A percentile compares a stretch with the other conserved stretches of the same genome.
phyloP scores from a whole-genome alignment of 1,139 yeast genomes.

The Suhomyces taliae region DNA sequence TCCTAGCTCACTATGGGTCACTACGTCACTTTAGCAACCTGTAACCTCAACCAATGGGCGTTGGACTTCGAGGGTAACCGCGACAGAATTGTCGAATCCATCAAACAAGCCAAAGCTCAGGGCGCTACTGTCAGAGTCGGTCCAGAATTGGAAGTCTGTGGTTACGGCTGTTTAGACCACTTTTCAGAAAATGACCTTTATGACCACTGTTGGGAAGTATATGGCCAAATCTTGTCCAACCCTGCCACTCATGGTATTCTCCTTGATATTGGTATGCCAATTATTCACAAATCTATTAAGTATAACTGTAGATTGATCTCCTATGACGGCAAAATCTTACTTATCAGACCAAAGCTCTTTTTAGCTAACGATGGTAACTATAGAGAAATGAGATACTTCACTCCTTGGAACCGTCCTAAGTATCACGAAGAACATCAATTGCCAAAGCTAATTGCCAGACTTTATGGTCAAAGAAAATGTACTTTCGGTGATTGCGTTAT shows the following conservation, averaged over 20 bases:
- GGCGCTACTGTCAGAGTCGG: constrained; percentile 91
- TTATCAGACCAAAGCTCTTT: constrained; percentile 89
- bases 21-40: constrained; percentile 58
- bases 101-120: constrained; percentile 66
- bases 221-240: constrained; percentile 68
- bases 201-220: constrained; percentile 93
- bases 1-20: constrained; percentile 43
- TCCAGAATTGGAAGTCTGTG: constrained; percentile 92
- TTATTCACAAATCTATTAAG: constrained; percentile 80
- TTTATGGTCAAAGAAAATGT: constrained; percentile 66
- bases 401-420: constrained; percentile 86
- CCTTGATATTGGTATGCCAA: constrained; percentile 93
- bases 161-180: constrained; percentile 95
- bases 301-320: constrained; percentile 90
- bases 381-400: constrained; percentile 94
- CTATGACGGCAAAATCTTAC: constrained; percentile 70
- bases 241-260: constrained; percentile 71
- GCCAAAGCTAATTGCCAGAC: constrained; percentile 63
- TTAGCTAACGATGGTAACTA: constrained; percentile 97
- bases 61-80: constrained; percentile 96
- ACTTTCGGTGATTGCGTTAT: constrained; percentile 89
- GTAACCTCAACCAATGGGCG: constrained; percentile 96
- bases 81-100: constrained; percentile 83
- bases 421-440: constrained; percentile 69
- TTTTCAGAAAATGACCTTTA: constrained; percentile 87